Evolutionary conservation across 2,329 filamentous ascomycete species (phyloP), one percentile per base, ranked within the genome.

Genomic region (Xylariaceae sp.): DNA sequence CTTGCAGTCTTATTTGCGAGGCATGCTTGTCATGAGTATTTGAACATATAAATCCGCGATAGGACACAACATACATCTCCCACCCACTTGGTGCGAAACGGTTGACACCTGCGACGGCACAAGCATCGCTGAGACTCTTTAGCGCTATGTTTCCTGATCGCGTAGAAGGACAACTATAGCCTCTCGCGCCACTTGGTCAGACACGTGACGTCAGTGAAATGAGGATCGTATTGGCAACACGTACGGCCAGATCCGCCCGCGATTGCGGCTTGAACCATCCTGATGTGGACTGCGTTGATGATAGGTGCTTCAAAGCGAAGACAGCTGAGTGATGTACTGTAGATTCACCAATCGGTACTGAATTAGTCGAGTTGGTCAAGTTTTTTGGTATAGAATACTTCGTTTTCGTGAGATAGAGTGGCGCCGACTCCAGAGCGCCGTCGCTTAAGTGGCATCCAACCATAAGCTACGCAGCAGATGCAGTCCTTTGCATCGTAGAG

Each of bases 31-130:
- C 11, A 17, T 50, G 30, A 51, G 39, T 19, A 27, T 14, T 12
- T n/a, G 14, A 5, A 33, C 11, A 4, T 11, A 35, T 27, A 30
- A 42, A 7, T 3, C 11, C n/a, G n/a, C 1, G 15, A 4, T 14
- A 18, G 5, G 17, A 6, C 38, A 42, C 19, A n/a, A 42, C 10
- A 10, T 45, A 55, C 74, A 65, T 66, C 18, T 61, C 67, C 54
- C 76, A 87, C 55, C 87, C 84, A 33, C 78, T 80, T 1, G 82
- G 81, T 1, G 84, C 74, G 60, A 82, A 84, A 6, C 81, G 74
- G 56, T 77, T 76, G 6, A 86, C 82, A 1, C 81, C 79, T 1
- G 81, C 81, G 2, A 69, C 68, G 36, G 83, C 71, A 6, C 79
- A 73, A 1, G 82, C 83, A 49, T 85, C 78, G 45, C 85, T 78